Evolutionary conservation across 2,329 filamentous ascomycete genomes (phyloP).

Genomic region (Neocucurbitaria cava): DNA sequence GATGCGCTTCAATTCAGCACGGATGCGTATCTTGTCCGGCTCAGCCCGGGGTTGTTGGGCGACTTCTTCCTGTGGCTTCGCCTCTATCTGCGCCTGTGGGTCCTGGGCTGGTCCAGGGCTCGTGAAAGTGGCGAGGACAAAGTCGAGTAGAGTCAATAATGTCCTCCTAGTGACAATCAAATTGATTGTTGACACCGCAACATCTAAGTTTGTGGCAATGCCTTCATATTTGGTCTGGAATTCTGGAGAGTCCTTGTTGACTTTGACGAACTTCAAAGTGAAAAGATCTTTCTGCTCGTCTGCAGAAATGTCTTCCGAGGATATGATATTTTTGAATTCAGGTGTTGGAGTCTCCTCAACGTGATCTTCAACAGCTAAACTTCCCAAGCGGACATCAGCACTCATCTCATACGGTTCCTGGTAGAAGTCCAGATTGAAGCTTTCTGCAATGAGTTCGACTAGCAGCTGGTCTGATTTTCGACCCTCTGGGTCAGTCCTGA

Average conservation of each 20-base stretch:
- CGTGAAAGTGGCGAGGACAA: constrained; percentile 91
- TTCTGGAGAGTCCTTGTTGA: constrained; percentile 90
- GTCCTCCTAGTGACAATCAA: constrained; percentile 93
- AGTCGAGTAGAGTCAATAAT: constrained; percentile 89
- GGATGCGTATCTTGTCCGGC: constrained; percentile 85
- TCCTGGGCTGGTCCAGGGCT: constrained; percentile 61
- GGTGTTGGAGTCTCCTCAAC: constrained; percentile 83
- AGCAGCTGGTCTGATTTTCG: constrained; percentile 79
- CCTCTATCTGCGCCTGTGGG: constrained; percentile 38
- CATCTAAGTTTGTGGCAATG: constrained; percentile 90
- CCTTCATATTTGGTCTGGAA: constrained; percentile 92
- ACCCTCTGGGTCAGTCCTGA: constrained; percentile 80
- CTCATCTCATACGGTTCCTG: constrained; percentile 91
- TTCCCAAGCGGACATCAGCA: constrained; percentile 86
- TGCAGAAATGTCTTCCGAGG: constrained; percentile 76
- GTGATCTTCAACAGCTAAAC: constrained; percentile 90
- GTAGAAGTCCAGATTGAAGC: constrained; percentile 87
- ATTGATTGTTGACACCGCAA: constrained; percentile 94
- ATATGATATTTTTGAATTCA: constrained; percentile 98
- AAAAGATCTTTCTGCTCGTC: constrained; percentile 82
- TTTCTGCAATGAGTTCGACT: constrained; percentile 88
- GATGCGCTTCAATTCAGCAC: constrained; percentile 92
- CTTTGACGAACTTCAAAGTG: constrained; percentile 85
- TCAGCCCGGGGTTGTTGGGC: constrained; percentile 52
- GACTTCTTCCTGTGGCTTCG: constrained; percentile 39